Evolutionary conservation across 805 yeast genomes (phyloP).

Genomic region (Isabelozyma pseudorhagii): DNA sequence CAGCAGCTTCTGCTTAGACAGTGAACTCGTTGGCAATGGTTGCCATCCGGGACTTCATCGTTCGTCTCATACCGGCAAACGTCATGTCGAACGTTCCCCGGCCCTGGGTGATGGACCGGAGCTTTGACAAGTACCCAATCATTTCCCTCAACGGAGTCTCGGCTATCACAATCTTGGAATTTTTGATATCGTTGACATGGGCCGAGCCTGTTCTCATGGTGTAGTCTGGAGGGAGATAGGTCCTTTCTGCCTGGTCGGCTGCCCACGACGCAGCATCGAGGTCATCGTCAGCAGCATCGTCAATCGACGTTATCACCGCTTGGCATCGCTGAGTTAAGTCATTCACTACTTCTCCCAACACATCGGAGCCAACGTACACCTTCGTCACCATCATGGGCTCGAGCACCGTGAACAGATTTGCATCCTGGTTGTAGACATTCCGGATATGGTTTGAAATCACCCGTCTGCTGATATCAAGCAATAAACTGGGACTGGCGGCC

Average conservation of each 20-base stretch:
- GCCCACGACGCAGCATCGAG: conserved; percentile 45
- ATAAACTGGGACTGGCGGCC: conserved; percentile 30
- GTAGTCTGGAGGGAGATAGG: conserved; percentile 77
- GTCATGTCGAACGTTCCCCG: conserved; percentile 81
- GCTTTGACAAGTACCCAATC: conserved; percentile 79
- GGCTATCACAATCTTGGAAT: conserved; percentile 65
- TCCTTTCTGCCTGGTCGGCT: conserved; percentile 52
- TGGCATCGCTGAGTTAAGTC: conserved; percentile 78
- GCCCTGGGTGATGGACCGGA: conserved; percentile 87
- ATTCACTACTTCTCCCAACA: conserved; percentile 78
- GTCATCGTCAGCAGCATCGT: conserved; percentile 50
- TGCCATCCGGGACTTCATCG: conserved; percentile 48
- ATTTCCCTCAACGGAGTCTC: conserved; percentile 83
- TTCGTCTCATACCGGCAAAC: conserved; percentile 69
- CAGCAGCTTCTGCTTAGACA: not conserved
- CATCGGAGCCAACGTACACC: conserved; percentile 64
- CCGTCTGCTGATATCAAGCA: conserved; percentile 44
- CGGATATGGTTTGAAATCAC: conserved; percentile 23
- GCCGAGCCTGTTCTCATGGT: conserved; percentile 39
- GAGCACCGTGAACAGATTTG: conserved; percentile 48
- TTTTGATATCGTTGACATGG: conserved; percentile 15
- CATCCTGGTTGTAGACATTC: conserved; percentile 11
- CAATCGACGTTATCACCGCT: conserved; percentile 70
- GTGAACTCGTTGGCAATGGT: conserved; percentile 12
- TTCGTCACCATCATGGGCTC: conserved; percentile 87